Evolutionary conservation across 1,139 yeast species (phyloP), one percentile per base, ranked within the genome.

Genomic region (Saccharomyces uvarum): DNA sequence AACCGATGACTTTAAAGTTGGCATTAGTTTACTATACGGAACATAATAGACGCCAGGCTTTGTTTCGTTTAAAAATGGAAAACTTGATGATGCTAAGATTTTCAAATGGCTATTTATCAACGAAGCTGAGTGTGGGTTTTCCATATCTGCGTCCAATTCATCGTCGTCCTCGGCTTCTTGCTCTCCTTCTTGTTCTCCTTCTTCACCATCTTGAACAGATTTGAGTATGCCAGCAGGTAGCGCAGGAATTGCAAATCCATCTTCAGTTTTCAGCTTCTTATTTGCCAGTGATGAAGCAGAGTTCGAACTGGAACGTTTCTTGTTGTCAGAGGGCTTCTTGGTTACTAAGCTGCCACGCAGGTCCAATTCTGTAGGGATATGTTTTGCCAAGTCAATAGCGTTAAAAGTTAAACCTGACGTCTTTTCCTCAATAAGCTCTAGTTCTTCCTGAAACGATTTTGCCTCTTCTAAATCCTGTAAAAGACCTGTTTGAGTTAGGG

Each of bases 351-450:
- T 77, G 44, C 79, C 79, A 31, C 75, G 67, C 32, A 48, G 16
- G 60, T 80, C 81, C 14, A 80, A 53, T 46, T 72, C 69, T 13
- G 68, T 63, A 1, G 83, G 79, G 51, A 84, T 64, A 50, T 70
- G 70, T 57, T 75, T 75, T 24, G 77, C 69, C 4, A 86, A 70
- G 59, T 85, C 91, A 47, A 76, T 73, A 1, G 84, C 80, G 54
- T 74, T 78, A 62, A 84, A 78, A 29, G 71, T 54, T 1, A 63
- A 58, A 8, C 72, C 68, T 24, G 64, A 58, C 0, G 65, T 57
- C 41, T 66, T 70, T 54, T 73, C 75, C 53, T 73, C 75, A 48
- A 64, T 59, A 2, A 62, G 61, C 44, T 59, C 60, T 11, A 57
- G 46, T 28, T 63, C 69, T 19, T 68, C 66, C 11, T 61, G 60